Conservation (phyloP, 2,329 filamentous ascomycete genomes). For the Colletotrichum endophyticum region DNA sequence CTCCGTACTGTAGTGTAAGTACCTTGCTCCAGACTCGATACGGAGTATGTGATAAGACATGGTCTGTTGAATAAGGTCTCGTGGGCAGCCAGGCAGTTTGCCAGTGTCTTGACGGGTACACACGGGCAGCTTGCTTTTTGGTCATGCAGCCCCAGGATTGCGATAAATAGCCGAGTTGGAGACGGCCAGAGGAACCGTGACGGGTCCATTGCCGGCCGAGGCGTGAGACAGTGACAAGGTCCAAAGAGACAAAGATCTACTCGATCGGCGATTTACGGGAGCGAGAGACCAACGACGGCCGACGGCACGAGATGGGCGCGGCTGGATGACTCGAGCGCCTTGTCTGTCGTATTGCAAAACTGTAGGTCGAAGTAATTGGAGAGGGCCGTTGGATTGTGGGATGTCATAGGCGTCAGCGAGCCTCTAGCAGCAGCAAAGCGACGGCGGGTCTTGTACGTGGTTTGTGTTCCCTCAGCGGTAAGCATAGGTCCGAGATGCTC, state of each 20-base stretch:
- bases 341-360: not conserved
- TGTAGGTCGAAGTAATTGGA: not conserved
- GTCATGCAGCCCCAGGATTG: not conserved
- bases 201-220: not conserved
- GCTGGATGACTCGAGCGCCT: not conserved
- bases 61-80: not conserved
- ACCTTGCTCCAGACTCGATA: not conserved
- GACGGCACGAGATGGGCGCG: not conserved
- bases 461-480: not conserved
- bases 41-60: not conserved
- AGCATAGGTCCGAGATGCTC: not conserved
- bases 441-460: not conserved
- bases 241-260: not conserved
- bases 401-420: not conserved
- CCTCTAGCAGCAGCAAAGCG: not conserved
- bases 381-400: not conserved
- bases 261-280: conserved; percentile 7
- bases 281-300: not conserved
- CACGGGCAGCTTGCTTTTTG: not conserved
- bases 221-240: not conserved
- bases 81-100: not conserved
- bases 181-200: not conserved
- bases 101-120: not conserved
- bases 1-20: not conserved
- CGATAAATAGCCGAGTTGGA: not conserved